These are phyloP conservation scores for Scedosporium minutisporum DNA, from an alignment of 2,329 filamentous ascomycete species.

Conservation along the genomic window DNA sequence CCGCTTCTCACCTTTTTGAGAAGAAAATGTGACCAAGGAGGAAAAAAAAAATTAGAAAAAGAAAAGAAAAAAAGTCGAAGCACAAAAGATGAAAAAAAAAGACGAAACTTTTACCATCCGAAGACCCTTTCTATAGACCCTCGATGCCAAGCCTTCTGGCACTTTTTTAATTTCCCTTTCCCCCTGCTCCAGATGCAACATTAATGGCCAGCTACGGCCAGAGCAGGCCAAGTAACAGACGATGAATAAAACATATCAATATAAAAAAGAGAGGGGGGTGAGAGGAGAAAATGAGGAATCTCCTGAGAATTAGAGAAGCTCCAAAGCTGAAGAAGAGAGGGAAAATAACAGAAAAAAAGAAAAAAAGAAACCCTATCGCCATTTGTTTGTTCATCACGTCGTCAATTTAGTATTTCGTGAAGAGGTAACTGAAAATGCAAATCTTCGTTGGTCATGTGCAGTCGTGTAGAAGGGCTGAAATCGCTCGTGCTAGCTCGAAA, in stretches of 20 bases:
- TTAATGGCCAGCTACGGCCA: not conserved
- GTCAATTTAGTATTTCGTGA: slow-evolving; percentile 4
- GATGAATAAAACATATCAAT: not conserved
- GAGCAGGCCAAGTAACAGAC: not conserved
- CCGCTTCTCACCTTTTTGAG: not conserved
- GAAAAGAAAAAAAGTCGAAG: not conserved
- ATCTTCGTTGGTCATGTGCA: slow-evolving; percentile 1
- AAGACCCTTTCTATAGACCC: not conserved
- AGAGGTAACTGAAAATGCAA: not conserved
- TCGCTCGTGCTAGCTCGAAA: not conserved
- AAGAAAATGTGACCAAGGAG: not conserved
- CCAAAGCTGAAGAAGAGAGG: not conserved
- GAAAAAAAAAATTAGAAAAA: not conserved
- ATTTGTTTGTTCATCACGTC: slow-evolving; percentile 3
- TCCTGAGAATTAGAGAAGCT: not conserved
- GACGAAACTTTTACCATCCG: not conserved
- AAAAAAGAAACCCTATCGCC: not conserved
- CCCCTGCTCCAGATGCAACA: not conserved
- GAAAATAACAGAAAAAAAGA: not conserved
- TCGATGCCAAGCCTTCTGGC: not conserved
- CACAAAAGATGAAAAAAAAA: not conserved
- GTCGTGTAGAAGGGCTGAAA: not conserved
- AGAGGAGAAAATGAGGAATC: not conserved
- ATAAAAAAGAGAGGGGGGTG: not conserved
- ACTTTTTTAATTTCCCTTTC: not conserved